Conservation (phyloP, 202 grass and related monocot species). For the Zizania palustris region DNA sequence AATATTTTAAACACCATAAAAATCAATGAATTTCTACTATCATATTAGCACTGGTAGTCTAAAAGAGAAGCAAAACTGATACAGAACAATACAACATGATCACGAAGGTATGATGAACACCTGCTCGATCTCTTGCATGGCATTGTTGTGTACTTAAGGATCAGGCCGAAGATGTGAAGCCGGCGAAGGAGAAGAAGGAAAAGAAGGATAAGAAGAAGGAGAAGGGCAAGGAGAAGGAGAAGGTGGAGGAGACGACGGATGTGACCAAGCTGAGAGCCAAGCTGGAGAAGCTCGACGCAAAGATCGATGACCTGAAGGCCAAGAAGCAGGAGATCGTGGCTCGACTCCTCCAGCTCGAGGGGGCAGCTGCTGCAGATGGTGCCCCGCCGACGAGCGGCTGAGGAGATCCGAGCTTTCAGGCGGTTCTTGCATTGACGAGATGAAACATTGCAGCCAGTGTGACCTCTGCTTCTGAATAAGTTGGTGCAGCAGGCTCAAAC, state of each 20-base stretch:
- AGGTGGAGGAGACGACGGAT: slow-evolving; percentile 29
- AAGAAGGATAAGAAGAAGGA: slow-evolving; percentile 47
- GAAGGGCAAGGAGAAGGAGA: slow-evolving; percentile 23
- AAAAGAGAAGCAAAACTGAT: too few relatives aligned
- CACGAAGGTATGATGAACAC: neutral
- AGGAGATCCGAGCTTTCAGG: neutral
- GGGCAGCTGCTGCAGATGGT: neutral
- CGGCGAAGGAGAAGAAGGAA: slow-evolving; percentile 34
- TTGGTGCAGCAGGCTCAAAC: neutral
- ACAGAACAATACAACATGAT: neutral
- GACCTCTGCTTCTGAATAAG: slow-evolving; percentile 7
- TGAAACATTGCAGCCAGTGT: neutral
- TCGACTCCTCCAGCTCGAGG: slow-evolving; percentile 42
- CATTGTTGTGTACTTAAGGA: slow-evolving; percentile 15
- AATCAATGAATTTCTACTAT: too few relatives aligned
- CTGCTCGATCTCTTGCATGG: neutral
- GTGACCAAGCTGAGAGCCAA: slow-evolving; percentile 41
- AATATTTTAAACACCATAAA: too few relatives aligned
- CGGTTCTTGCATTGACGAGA: neutral
- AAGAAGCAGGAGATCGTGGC: slow-evolving; percentile 53
- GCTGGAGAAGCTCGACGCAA: slow-evolving; percentile 53
- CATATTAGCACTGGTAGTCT: too few relatives aligned
- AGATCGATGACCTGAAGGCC: slow-evolving; percentile 52
- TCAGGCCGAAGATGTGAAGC: slow-evolving; percentile 21
- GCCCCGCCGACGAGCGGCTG: slow-evolving; percentile 25